Evolutionary conservation across 768 basidiomycete genomes (phyloP).

Genomic region (Pleurotus salmoneostramineus): DNA sequence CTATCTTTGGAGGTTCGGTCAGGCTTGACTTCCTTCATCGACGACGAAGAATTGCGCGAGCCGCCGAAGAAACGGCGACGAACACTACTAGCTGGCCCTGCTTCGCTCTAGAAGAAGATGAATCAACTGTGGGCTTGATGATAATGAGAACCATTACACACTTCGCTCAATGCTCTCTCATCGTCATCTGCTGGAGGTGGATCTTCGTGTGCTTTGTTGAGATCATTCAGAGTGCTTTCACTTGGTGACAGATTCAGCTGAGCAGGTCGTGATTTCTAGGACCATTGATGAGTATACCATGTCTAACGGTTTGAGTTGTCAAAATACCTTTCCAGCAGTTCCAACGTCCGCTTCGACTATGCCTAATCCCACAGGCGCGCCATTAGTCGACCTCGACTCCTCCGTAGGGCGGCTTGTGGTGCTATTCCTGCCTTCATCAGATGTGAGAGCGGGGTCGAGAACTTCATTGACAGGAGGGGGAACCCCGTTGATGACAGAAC

Average conservation of each 20-base stretch:
- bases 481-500: not conserved
- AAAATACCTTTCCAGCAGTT: conserved; percentile 16
- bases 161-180: conserved; percentile 69
- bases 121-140: not conserved
- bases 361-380: conserved; percentile 12
- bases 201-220: conserved; percentile 31
- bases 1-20: conserved; percentile 5
- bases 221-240: conserved; percentile 49
- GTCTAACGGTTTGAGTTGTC: too few species aligned
- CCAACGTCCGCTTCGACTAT: conserved; percentile 1
- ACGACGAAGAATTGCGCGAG: conserved; percentile 31
- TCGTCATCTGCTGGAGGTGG: conserved; percentile 36
- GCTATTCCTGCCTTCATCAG: not conserved
- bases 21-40: conserved; percentile 15
- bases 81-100: conserved; percentile 30
- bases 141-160: conserved; percentile 26
- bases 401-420: not conserved
- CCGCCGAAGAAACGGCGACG: conserved; percentile 62
- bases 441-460: not conserved
- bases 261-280: conserved; percentile 43
- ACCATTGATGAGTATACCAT: too few species aligned
- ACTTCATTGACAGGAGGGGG: not conserved
- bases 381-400: not conserved
- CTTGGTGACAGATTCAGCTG: conserved; percentile 58
- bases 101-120: conserved; percentile 43